Evolutionary conservation across 192 early-diverging fungal genomes (phyloP), one percentile per base, ranked within the genome.

Genomic region (Rhizophagus sp.): DNA sequence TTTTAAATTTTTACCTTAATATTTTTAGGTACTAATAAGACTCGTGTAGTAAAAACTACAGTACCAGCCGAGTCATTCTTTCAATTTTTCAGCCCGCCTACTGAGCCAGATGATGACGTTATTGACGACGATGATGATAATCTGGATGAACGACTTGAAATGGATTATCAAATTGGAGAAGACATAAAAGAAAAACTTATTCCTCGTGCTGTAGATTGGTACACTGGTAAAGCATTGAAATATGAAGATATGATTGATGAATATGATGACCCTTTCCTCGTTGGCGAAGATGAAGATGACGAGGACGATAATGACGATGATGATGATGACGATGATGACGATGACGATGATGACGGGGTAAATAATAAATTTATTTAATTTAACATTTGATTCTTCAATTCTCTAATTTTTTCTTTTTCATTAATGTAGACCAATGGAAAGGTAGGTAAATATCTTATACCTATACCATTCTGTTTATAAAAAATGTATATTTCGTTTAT

Each of bases 111-210:
- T 82, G 93, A 94, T 12, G 90, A 93, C 3, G 36, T 36, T 49
- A 90, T 92, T 70, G 89, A 90, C 62, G 95, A 94, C 27, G 88
- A 91, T 50, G 91, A 88, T 62, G 92, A 95, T 71, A 90, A 94
- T 84, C 85, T 96, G 73, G 96, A 96, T 79, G 91, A 92, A 67
- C 93, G 90, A 80, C 87, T 99, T 62, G 96, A 99, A 88, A 83
- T 86, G 49, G 98, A 99, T 86, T 99, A 99, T 85, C 95, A 97
- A 87, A 86, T 97, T 83, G 98, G 97, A 41, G 97, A 99, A 85
- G 93, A 97, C 84, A 92, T 99, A 88, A 99, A 99, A 92, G 97
- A 98, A 76, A 97, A 95, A 88, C 87, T 99, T 79, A 92, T 99
- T 64, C 97, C 98, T 74, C 91, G 90, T 83, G 98, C 98, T 69